These are phyloP conservation scores for Entomortierella lignicola DNA, from an alignment of 192 early-diverging fungal species.

Conservation along the genomic window DNA sequence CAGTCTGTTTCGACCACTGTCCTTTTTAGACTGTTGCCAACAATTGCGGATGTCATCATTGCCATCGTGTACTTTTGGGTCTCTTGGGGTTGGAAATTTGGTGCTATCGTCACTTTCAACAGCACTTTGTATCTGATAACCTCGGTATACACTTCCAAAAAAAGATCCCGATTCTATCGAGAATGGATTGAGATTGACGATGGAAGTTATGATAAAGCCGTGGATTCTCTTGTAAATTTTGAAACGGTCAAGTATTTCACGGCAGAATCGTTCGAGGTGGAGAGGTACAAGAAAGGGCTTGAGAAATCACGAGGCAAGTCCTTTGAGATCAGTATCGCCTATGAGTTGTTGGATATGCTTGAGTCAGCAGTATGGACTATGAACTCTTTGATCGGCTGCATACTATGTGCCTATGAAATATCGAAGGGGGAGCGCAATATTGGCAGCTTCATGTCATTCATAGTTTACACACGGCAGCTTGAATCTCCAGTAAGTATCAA, in stretches of 20 bases:
- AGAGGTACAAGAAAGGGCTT: conserved; percentile 63
- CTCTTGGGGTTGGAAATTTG: conserved; percentile 60
- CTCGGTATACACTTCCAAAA: conserved; percentile 77
- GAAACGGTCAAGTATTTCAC: conserved; percentile 94
- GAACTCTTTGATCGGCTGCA: conserved; percentile 73
- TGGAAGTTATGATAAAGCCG: neutral
- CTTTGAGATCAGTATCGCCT: neutral
- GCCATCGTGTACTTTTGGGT: conserved; percentile 73
- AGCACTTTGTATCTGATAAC: conserved; percentile 76
- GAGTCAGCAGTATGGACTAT: conserved; percentile 78
- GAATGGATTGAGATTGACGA: conserved; percentile 37
- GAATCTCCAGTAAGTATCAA: conserved; percentile 72
- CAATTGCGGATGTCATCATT: conserved; percentile 79
- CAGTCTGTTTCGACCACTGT: conserved; percentile 73
- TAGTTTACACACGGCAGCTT: conserved; percentile 81
- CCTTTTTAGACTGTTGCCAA: conserved; percentile 84
- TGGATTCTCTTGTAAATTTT: conserved; percentile 89
- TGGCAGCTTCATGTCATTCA: conserved; percentile 84
- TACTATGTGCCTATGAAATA: conserved; percentile 78
- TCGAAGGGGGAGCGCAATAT: conserved; percentile 71
- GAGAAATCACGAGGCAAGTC: neutral
- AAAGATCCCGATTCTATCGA: conserved; percentile 68
- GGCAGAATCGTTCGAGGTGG: conserved; percentile 79
- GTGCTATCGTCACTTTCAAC: conserved; percentile 77
- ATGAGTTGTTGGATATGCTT: conserved; percentile 58